phyloP scores from a whole-genome alignment of 805 yeast species.

The Nakazawaea molendinolei region DNA sequence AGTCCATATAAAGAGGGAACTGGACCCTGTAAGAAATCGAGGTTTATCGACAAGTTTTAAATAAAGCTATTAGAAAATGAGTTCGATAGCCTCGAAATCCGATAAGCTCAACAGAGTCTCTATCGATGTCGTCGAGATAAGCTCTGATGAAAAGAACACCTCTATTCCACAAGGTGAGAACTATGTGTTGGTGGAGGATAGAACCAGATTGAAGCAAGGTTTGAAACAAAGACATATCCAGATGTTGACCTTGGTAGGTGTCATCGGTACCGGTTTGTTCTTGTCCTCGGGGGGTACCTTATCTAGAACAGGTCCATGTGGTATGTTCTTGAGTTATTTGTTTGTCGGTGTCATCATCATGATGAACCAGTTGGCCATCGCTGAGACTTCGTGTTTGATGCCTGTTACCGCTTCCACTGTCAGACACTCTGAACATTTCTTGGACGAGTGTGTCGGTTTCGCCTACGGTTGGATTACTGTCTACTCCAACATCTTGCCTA shows the following conservation, averaged over 20 bases:
- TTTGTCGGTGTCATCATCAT: constrained; percentile 28
- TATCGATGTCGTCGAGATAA: constrained; percentile 8
- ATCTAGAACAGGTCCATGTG: constrained; percentile 28
- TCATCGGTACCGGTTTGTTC: constrained; percentile 32
- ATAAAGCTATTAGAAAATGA: too few relatives aligned
- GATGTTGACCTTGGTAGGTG: constrained; percentile 34
- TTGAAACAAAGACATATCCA: constrained; percentile 29
- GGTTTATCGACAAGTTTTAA: too few relatives aligned
- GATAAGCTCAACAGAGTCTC: constrained; percentile 8
- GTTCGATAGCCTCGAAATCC: constrained; percentile 6
- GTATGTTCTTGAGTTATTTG: constrained; percentile 25
- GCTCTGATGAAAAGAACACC: constrained; percentile 3
- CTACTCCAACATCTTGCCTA: constrained; percentile 39
- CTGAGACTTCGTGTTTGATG: constrained; percentile 30
- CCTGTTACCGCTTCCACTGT: constrained; percentile 32
- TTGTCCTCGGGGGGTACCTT: constrained; percentile 30
- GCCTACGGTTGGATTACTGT: constrained; percentile 32
- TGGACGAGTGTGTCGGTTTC: constrained; percentile 30
- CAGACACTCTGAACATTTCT: constrained; percentile 29
- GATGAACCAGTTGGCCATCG: constrained; percentile 27
- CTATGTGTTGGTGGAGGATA: constrained; percentile 11
- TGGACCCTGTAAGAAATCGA: too few relatives aligned
- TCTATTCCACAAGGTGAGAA: constrained; percentile 6
- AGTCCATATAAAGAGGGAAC: too few relatives aligned
- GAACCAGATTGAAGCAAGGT: constrained; percentile 20